phyloP scores from a whole-genome alignment of 2,329 filamentous ascomycete species.

The Colletotrichum paranaense region DNA sequence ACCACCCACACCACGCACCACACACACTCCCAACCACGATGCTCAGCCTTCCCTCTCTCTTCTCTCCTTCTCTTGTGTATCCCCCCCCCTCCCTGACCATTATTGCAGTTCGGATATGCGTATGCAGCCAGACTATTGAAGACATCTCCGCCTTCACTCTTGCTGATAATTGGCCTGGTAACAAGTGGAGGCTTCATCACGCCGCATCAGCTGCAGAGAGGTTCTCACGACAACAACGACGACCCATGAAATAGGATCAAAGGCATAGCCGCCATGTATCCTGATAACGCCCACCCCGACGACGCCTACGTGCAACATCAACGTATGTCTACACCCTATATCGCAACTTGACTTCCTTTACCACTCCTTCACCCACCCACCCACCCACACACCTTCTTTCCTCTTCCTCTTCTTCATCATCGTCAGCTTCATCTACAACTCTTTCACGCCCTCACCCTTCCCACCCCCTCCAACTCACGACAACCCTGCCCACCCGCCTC shows the following conservation, averaged over 20 bases:
- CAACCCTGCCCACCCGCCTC: slow-evolving; percentile 1
- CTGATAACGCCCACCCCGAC: slow-evolving; percentile 16
- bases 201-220: slow-evolving; percentile 1
- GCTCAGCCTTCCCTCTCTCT: background rate
- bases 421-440: slow-evolving; percentile 3
- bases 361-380: background rate
- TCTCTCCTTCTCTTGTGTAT: background rate
- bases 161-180: slow-evolving; percentile 20
- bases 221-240: background rate
- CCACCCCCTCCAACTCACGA: background rate
- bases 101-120: background rate
- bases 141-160: background rate
- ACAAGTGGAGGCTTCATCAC: slow-evolving; percentile 31
- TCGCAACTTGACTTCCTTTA: background rate
- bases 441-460: background rate
- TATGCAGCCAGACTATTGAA: slow-evolving; percentile 26
- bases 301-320: slow-evolving; percentile 24
- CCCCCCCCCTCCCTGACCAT: background rate
- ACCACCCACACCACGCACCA: background rate
- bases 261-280: slow-evolving; percentile 24
- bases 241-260: background rate
- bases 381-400: background rate
- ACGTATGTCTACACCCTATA: slow-evolving; percentile 18
- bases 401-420: background rate
- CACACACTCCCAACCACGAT: slow-evolving; percentile 13